Evolutionary conservation across 1,284 basidiomycete species (phyloP).

Genomic region (Fomitopsis schrenkii): DNA sequence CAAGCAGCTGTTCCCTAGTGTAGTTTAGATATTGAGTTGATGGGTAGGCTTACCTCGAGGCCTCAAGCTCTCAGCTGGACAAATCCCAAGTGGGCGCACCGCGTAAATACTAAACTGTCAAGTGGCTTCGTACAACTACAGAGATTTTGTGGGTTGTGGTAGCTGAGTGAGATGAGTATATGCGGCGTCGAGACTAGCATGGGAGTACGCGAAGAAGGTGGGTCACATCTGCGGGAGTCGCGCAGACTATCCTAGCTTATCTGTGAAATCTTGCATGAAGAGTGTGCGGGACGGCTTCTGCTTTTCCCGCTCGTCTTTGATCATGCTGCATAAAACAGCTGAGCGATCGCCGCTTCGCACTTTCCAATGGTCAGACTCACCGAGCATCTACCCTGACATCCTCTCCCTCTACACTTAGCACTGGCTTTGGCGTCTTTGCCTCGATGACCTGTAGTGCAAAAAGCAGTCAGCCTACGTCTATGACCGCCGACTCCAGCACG

Average conservation of each 20-base stretch:
- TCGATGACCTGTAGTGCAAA: constrained; percentile 70
- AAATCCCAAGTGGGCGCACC: too few relatives aligned
- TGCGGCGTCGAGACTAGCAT: too few relatives aligned
- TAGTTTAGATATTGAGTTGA: too few relatives aligned
- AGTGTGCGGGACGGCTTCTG: constrained; percentile 46
- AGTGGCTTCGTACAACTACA: too few relatives aligned
- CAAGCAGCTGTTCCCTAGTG: too few relatives aligned
- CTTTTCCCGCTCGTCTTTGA: constrained; percentile 68
- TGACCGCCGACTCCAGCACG: not conserved
- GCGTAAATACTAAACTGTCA: too few relatives aligned
- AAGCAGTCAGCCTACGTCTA: not conserved
- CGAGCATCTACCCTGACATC: constrained; percentile 85
- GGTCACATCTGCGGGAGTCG: too few relatives aligned
- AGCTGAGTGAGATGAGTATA: too few relatives aligned
- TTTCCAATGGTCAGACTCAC: constrained; percentile 38
- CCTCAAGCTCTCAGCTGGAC: too few relatives aligned
- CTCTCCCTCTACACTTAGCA: constrained; percentile 85
- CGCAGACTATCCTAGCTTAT: constrained; percentile 30
- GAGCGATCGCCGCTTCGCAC: not conserved
- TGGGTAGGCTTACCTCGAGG: too few relatives aligned
- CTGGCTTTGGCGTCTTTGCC: constrained; percentile 87
- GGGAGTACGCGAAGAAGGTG: not conserved
- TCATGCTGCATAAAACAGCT: constrained; percentile 41
- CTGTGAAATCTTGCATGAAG: constrained; percentile 38
- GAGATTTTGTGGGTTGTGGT: too few relatives aligned